Evolutionary conservation across 129 eudicot species (phyloP).

Genomic region (Tanacetum coccineum): DNA sequence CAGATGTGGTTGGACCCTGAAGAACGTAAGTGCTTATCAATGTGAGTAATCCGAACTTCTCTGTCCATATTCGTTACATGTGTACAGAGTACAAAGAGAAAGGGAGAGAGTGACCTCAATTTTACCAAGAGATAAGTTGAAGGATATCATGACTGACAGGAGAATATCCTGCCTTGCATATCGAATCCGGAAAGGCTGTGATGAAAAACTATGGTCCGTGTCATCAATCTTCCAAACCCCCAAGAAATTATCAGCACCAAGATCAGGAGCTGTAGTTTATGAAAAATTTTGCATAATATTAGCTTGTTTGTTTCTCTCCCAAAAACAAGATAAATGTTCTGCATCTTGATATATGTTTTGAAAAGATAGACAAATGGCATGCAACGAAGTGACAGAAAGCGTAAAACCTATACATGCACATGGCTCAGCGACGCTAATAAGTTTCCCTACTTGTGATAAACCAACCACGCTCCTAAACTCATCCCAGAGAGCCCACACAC

Average conservation of each 20-base stretch:
- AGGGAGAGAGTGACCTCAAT: slow-evolving; percentile 52
- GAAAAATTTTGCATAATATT: slow-evolving; percentile 20
- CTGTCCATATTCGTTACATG: background rate
- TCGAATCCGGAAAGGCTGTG: slow-evolving; percentile 92
- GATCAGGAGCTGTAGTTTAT: slow-evolving; percentile 71
- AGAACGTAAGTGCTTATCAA: slow-evolving; percentile 20
- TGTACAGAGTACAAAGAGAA: slow-evolving; percentile 15
- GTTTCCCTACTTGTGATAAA: too few relatives aligned
- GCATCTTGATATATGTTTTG: background rate
- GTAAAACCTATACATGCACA: too few relatives aligned
- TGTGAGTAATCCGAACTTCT: slow-evolving; percentile 3
- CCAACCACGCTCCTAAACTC: too few relatives aligned
- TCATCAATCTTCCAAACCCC: slow-evolving; percentile 99
- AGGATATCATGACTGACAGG: slow-evolving; percentile 87
- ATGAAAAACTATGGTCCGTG: slow-evolving; percentile 77
- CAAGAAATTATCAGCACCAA: slow-evolving; percentile 70
- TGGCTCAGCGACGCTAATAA: too few relatives aligned
- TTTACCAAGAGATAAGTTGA: slow-evolving; percentile 73
- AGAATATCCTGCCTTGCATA: slow-evolving; percentile 92
- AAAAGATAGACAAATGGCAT: background rate
- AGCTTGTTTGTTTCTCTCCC: slow-evolving; percentile 9
- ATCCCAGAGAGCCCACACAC: too few relatives aligned
- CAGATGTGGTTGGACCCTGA: slow-evolving; percentile 80
- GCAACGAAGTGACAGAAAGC: background rate
- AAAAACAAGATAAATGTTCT: background rate